Base-by-base conservation (phyloP, 1,284 basidiomycete genomes). In the Leccinum pachyderme region DNA sequence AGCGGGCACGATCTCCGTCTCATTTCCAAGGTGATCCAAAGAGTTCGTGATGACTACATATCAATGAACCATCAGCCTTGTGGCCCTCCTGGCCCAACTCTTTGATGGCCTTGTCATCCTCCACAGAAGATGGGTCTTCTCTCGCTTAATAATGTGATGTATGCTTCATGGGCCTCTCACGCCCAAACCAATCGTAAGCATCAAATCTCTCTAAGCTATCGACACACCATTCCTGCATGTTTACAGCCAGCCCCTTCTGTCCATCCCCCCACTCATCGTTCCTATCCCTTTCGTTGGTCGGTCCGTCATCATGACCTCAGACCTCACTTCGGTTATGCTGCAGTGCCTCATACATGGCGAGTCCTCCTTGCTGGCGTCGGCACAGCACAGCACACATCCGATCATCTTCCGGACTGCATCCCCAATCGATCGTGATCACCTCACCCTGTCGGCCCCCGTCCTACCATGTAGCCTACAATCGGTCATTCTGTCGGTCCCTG, bases 221-320 rank as follows among this genome's bases (percentile, higher is more conserved):
- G 48, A 58, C 60, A 11, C 58, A 59, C 58, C 65, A 60, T 65
- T 53, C 24, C 52, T 59, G 62, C 68, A 61, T 67, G 65, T 61
- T 50, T 49, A 39, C 62, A 65, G 54, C 45, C 7, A 29, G 27
- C n/a, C 5, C 31, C 46, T 32, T 51, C 41, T 29, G 31, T 37
- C 4, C 25, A 46, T 27, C 28, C 41, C 49, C 47, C 28, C 18
- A 28, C 25, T 41, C 43, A 27, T n/a, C 28, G 18, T 60, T 27
- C 51, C 48, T 43, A 22, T 12, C 29, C 15, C 41, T 31, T 37
- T 13, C 24, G 39, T 22, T 31, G 12, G n/a, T 35, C 9, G 35
- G 24, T 22, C 35, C 32, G 43, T 47, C 37, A 53, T 32, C 27
- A 47, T 35, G 47, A 31, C 33, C 12, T 18, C 51, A 49, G 29